Evolutionary conservation across 805 yeast genomes (phyloP), one percentile per base, ranked within the genome.

Genomic region (Kazachstania psychrophila): DNA sequence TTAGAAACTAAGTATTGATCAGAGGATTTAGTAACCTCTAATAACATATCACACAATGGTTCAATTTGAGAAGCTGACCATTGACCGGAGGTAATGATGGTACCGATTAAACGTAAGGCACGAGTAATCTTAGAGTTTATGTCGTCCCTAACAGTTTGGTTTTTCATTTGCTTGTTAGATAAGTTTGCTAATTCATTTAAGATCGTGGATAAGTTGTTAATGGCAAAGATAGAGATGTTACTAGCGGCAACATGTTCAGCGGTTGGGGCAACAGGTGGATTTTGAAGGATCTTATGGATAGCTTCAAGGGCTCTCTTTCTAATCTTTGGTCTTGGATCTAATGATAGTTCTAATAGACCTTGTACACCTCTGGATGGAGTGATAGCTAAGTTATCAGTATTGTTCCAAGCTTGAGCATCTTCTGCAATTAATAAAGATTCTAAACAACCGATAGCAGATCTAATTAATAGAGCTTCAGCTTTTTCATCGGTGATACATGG

Each of bases 251-350:
- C 79, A 55, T 89, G 96, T 28, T 75, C 79, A 5, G 78, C 70
- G 11, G 78, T 69, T 7, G 94, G 89, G 9, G 87, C 82, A 0
- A 81, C 69, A 9, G 95, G 94, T 8, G 78, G 76, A 43, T 71
- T 71, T 2, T 62, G 46, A 42, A 92, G 64, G 22, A 92, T 65
- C 3, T 66, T 70, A 33, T 69, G 62, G n/a, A 92, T 70, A 2
- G 96, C 83, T 40, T 92, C 98, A 51, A 79, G 81, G 1, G 97
- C 95, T 66, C 96, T 79, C 72, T 82, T 85, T 58, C 98, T 76
- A 10, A 92, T 94, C 52, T 92, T 92, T 25, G 98, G 98, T 55
- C 97, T 75, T 31, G 82, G 80, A 60, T 92, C 96, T 29, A 84
- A 62, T 0, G 89, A 75, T 43, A 86, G 68, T 56, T 83, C 86